Evolutionary conservation across 805 yeast genomes (phyloP), one percentile per base, ranked within the genome.

Genomic region (Starmerella sirachaensis): DNA sequence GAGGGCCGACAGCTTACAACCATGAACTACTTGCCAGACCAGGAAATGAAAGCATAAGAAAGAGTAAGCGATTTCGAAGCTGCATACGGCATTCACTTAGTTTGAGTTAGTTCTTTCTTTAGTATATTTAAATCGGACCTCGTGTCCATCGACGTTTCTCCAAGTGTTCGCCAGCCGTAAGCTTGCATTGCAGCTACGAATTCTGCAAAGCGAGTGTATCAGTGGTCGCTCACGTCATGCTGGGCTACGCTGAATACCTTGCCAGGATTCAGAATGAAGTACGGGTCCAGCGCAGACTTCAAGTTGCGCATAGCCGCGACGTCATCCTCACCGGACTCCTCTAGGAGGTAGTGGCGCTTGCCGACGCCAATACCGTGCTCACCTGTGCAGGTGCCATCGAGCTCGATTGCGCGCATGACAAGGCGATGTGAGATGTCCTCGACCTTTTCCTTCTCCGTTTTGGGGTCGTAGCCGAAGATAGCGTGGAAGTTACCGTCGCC

Each of bases 401-500:
- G 67, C 4, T 58, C 71, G 11, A 17, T 82, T 58, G 46, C 46
- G 16, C 43, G 31, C 37, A 68, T 61, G 22, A 81, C 82, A 81
- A 83, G 74, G 27, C 76, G 61, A 47, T 76, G 76, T n/a, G 80
- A 93, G 21, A 76, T 60, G 2, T 55, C 57, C 45, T 69, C 72
- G 21, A 73, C 76, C 36, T 63, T 61, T 43, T 76, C 68, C 41
- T 56, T 53, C 61, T 70, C 60, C 17, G 51, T 50, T 42, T 65
- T 62, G 10, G 70, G 69, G 42, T 75, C 70, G 58, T 74, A 79
- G 11, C 45, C 38, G 23, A 84, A 52, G 41, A 80, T 68, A 12
- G 82, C 77, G 55, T 84, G 94, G 62, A 84, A 81, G 60, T 84
- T 84, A 26, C 94, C 94, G 59, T 84, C 94, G 16, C 94, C 94